Conservation (phyloP, 495 filamentous ascomycete species). For the Xylaria curta region DNA sequence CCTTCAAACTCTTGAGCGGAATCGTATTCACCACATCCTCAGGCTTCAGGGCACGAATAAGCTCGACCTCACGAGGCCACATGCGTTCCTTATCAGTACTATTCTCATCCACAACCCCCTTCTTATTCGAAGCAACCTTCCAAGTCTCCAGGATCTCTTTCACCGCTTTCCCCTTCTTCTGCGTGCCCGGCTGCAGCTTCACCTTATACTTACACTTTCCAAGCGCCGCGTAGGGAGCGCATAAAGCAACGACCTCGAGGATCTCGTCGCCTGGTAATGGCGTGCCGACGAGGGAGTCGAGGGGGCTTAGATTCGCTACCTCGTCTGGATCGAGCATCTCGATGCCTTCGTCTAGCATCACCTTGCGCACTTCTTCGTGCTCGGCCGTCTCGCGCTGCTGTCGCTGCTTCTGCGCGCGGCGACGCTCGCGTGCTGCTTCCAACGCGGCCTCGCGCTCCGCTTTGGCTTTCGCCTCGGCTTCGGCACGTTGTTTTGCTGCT, state of each 20-base stretch:
- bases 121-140: conserved; percentile 64
- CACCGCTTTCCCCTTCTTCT: conserved; percentile 95
- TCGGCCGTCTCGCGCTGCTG: conserved; percentile 64
- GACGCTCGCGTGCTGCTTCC: conserved; percentile 70
- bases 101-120: conserved; percentile 63
- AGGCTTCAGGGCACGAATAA: conserved; percentile 79
- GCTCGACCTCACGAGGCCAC: conserved; percentile 80
- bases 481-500: conserved; percentile 58
- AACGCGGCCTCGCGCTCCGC: conserved; percentile 63
- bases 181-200: conserved; percentile 87
- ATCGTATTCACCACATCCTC: conserved; percentile 82
- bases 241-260: conserved; percentile 86
- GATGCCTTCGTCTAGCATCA: conserved; percentile 58
- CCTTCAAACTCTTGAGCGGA: conserved; percentile 83
- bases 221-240: conserved; percentile 87
- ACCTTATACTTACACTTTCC: conserved; percentile 82
- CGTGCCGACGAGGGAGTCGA: conserved; percentile 78
- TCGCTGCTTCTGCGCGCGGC: conserved; percentile 78
- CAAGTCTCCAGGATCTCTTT: conserved; percentile 84
- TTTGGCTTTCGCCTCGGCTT: conserved; percentile 60
- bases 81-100: conserved; percentile 72
- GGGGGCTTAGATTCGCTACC: conserved; percentile 63
- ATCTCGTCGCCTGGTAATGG: conserved; percentile 85
- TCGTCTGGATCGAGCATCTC: conserved; percentile 57
- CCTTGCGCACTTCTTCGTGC: conserved; percentile 69